Conservation (phyloP, 2,329 filamentous ascomycete species). For the Aspergillus hiratsukae region DNA sequence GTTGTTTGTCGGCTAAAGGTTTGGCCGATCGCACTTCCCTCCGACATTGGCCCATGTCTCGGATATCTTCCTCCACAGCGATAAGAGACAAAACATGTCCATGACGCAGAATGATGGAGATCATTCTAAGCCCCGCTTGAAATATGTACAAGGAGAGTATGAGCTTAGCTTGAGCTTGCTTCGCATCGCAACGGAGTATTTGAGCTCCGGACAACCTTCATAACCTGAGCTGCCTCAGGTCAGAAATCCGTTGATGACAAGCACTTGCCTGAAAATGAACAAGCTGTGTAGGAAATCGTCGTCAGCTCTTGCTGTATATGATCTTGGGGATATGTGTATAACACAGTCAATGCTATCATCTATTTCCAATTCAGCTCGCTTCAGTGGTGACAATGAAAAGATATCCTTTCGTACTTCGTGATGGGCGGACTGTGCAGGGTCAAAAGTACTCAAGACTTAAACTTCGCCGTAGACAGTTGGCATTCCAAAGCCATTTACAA, state of each 20-base stretch:
- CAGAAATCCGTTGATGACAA: not conserved
- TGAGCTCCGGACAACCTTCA: not conserved
- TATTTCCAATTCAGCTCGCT: not conserved
- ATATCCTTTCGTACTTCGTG: no score
- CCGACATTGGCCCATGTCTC: constrained; percentile 3
- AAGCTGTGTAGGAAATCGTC: not conserved
- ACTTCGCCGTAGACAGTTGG: not conserved
- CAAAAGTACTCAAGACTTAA: not conserved
- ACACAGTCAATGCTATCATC: not conserved
- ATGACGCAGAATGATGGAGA: not conserved
- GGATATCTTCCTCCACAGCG: no score
- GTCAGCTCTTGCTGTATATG: not conserved
- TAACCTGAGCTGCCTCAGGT: not conserved
- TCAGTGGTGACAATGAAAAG: not conserved
- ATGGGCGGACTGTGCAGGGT: not conserved
- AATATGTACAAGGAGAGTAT: not conserved
- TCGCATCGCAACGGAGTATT: not conserved
- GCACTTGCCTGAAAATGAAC: not conserved
- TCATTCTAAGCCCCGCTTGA: no score
- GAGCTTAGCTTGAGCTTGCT: not conserved
- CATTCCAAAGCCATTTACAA: not conserved
- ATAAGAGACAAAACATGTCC: no score
- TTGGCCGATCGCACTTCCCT: constrained; percentile 16
- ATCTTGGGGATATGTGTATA: not conserved
- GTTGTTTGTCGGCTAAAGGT: constrained; percentile 12